Base-by-base conservation (phyloP, 2,329 filamentous ascomycete genomes). In the Colletotrichum sp. region DNA sequence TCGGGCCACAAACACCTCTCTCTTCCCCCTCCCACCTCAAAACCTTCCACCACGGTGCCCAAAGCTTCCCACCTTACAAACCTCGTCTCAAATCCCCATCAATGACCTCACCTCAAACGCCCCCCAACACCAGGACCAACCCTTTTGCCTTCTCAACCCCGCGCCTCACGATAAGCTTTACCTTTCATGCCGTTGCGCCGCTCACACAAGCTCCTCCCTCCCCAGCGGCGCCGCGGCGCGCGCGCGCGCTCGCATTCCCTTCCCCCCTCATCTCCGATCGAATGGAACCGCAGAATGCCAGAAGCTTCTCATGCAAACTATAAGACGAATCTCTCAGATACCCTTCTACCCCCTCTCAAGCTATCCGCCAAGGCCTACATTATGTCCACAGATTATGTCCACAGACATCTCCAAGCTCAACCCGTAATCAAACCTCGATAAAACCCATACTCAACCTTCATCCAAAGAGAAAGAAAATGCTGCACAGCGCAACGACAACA, bases 111-210 rank as follows among this genome's bases (percentile, higher is more conserved):
- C 34, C 27, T 36, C 61, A 43, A 64, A 64, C 32, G 43, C 43
- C 43, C 0, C 22, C n/a, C n/a, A 52, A 8, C 34, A 64, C 61
- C n/a, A 64, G 34, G 34, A 6, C 16, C n/a, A 39, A 36, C 22
- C 61, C 61, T 9, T 43, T 64, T 64, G 25, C 8, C 22, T n/a
- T 15, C 22, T 1, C 10, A 30, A 30, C 66, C 55, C 28, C 39
- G 39, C 39, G 39, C 39, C 56, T 60, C 43, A 16, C 66, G 39
- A 70, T 60, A 74, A 66, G 48, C 58, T 74, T 74, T 74, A 7
- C 28, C 28, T 9, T 16, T 18, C 15, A 25, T 16, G 28, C 39
- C n/a, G 69, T 8, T 32, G 61, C 61, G 30, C 61, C 27, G 27
- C 10, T n/a, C 61, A 52, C 15, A 48, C 9, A 48, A 66, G 39